Conservation (phyloP, 2,329 filamentous ascomycete genomes). For the Hansfordia pulvinata region DNA sequence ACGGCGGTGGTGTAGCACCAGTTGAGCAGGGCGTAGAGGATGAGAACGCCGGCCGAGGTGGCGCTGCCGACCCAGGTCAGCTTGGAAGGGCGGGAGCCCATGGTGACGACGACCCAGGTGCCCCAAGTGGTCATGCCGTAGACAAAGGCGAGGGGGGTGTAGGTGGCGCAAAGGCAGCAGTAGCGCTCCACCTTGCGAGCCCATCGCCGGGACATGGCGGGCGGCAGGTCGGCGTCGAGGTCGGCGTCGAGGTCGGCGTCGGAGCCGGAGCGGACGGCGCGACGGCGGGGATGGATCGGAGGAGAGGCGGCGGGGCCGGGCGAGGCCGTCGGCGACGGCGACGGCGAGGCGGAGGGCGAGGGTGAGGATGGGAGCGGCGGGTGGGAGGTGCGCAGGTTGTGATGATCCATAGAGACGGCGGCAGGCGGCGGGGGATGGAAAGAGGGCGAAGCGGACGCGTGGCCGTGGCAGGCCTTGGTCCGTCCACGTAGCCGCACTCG, state of each 20-base stretch:
- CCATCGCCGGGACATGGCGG: slow-evolving; percentile 44
- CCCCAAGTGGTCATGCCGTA: slow-evolving; percentile 90
- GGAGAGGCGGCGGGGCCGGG: background rate
- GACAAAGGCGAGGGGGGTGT: slow-evolving; percentile 80
- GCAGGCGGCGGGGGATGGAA: slow-evolving; percentile 7
- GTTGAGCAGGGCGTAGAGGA: slow-evolving; percentile 68
- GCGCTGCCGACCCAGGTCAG: slow-evolving; percentile 43
- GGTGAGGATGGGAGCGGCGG: background rate
- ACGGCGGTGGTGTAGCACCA: slow-evolving; percentile 87
- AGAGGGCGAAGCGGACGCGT: slow-evolving; percentile 11
- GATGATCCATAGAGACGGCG: too few relatives aligned
- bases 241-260: background rate
- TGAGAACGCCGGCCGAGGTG: slow-evolving; percentile 49
- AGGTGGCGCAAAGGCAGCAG: slow-evolving; percentile 68
- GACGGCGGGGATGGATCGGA: background rate
- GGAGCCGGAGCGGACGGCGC: background rate
- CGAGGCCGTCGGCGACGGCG: background rate
- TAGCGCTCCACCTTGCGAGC: slow-evolving; percentile 63
- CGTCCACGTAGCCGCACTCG: too few relatives aligned
- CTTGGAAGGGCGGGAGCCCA: slow-evolving; percentile 44
- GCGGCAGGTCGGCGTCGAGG: background rate
- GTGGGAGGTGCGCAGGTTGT: background rate
- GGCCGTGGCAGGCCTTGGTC: too few relatives aligned
- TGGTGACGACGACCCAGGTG: slow-evolving; percentile 68
- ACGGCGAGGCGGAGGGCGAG: background rate